phyloP scores from a whole-genome alignment of 192 early-diverging fungal species.

The Linnemannia elongata region DNA sequence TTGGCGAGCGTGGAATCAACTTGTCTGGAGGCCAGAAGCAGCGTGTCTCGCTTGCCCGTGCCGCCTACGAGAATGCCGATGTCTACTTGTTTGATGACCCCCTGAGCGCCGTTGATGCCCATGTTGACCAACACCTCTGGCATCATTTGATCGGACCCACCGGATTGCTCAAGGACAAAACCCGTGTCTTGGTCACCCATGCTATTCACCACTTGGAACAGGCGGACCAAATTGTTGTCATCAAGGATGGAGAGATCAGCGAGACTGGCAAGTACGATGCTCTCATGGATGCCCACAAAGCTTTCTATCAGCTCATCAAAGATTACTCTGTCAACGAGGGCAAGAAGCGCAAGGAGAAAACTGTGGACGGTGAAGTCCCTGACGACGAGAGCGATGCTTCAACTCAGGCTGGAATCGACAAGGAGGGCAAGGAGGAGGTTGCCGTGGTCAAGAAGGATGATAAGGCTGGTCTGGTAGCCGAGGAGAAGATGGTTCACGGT shows the following conservation, averaged over 20 bases:
- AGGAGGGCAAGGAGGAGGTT: conserved; percentile 46
- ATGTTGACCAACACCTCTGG: conserved; percentile 84
- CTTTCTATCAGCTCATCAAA: conserved; percentile 75
- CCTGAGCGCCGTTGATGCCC: conserved; percentile 73
- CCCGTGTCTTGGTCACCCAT: conserved; percentile 86
- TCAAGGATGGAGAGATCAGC: conserved; percentile 77
- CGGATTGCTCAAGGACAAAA: conserved; percentile 83
- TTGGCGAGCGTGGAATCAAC: conserved; percentile 92
- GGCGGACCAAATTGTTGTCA: conserved; percentile 76
- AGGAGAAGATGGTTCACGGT: conserved; percentile 88
- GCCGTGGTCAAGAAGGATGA: conserved; percentile 29
- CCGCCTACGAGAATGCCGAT: conserved; percentile 91
- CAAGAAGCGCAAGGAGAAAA: conserved; percentile 40
- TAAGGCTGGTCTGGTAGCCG: conserved; percentile 74
- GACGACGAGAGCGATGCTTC: conserved; percentile 56
- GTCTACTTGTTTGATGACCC: conserved; percentile 64
- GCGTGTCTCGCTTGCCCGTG: conserved; percentile 73
- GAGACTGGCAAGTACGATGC: conserved; percentile 76
- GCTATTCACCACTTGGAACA: conserved; percentile 81
- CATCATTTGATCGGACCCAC: conserved; percentile 89
- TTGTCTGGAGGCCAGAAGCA: conserved; percentile 94
- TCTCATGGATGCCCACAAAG: conserved; percentile 72
- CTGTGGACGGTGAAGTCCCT: conserved; percentile 10
- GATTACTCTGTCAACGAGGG: conserved; percentile 75
- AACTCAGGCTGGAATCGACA: conserved; percentile 58